phyloP scores from a whole-genome alignment of 306 rosid species.

The Elaeagnus macrophylla region DNA sequence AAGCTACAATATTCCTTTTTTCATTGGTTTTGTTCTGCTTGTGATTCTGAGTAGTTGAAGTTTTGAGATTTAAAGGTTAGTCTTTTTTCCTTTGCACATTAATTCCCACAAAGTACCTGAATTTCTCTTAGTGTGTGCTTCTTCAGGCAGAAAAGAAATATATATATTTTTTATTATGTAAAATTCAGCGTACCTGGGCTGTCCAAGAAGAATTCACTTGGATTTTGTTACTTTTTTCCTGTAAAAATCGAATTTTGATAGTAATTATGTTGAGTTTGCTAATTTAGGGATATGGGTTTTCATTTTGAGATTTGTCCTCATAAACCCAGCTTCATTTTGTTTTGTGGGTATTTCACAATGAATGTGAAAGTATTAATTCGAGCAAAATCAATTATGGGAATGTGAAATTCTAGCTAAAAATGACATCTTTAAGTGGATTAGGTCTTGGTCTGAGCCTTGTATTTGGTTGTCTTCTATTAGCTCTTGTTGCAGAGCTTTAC shows the following conservation, averaged over 20 bases:
- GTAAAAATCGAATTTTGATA: not conserved
- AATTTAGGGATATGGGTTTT: not conserved
- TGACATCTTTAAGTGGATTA: constrained; percentile 46
- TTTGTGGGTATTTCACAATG: not conserved
- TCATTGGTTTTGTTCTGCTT: constrained; percentile 12
- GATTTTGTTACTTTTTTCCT: constrained; percentile 4
- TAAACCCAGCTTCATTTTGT: not conserved
- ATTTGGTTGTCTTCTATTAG: constrained; percentile 55
- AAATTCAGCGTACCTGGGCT: not conserved
- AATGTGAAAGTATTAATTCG: not conserved
- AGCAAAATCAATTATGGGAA: constrained; percentile 17
- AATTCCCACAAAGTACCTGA: constrained; percentile 10
- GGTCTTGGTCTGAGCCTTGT: constrained; percentile 54
- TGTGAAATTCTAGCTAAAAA: constrained; percentile 32
- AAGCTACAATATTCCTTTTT: not conserved
- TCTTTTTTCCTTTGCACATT: constrained; percentile 2
- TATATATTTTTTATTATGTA: constrained; percentile 19
- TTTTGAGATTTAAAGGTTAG: constrained; percentile 27
- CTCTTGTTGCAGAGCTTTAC: constrained; percentile 62
- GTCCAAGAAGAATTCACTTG: not conserved
- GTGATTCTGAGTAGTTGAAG: constrained; percentile 13
- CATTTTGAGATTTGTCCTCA: not conserved
- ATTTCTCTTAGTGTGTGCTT: constrained; percentile 24
- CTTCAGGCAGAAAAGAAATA: constrained; percentile 14
- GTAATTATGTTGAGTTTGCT: not conserved